Evolutionary conservation across 2,329 filamentous ascomycete genomes (phyloP), one percentile per base, ranked within the genome.

Genomic region (Ophiostoma quercus): DNA sequence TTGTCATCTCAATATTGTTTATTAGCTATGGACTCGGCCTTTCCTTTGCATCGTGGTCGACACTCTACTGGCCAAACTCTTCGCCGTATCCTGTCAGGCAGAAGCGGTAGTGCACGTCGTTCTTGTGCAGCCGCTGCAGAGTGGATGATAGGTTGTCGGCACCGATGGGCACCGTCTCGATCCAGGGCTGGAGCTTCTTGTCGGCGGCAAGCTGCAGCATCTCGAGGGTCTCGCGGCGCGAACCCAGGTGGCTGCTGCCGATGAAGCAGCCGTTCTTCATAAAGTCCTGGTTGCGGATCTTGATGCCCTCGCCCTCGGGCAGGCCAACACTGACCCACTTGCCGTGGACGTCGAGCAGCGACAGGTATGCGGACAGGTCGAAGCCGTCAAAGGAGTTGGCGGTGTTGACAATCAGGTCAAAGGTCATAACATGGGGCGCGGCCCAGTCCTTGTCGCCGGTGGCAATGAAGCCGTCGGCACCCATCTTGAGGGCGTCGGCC

Each of bases 311-410:
- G 72, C 92, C 90, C 77, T 93, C 91, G 2, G 92, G 92, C 76
- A 95, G 83, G 60, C 91, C 92, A 69, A 94, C 90, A 75, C 86
- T 91, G 78, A 94, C 87, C 87, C 91, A 95, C 77, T 85, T 86
- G 71, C 90, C 91, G 80, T 93, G 91, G 70, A 94, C 88, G 79
- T 94, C 92, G 77, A 96, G 85, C 75, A 93, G 85, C 72, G 85
- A 87, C 76, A 96, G 86, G 82, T 95, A 96, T 73, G 89, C 84
- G 68, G 80, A 79, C 41, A 92, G 81, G 76, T 92, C 86, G 80
- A 92, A 92, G 66, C 83, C 84, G 68, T 88, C 85, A 68, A 86
- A 89, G 47, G 85, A 87, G 76, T 87, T 91, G 74, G 91, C 89
- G 8, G 87, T 89, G 84, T 90, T 92, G 82, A 93, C 78, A 78